Evolutionary conservation across 352 stramenopile genomes (phyloP), one percentile per base, ranked within the genome.

Genomic region (Globisporangium nagaii): DNA sequence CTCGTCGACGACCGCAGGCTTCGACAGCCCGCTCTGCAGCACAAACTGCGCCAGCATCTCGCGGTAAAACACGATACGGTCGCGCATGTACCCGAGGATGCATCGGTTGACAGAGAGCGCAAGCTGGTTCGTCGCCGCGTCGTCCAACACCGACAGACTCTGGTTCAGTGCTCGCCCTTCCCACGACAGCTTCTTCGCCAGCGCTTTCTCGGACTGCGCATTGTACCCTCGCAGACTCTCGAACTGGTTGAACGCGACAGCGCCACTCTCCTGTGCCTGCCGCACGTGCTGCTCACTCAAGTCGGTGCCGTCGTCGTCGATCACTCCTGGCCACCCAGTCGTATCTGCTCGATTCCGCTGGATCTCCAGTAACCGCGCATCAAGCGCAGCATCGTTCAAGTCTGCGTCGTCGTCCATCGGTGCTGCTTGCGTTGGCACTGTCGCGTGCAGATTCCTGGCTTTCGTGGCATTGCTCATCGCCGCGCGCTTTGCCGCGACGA

Each of bases 21-120:
- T 84, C 37, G 93, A 80, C 13, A 98, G 53, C 1, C 88, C 93
- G 56, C 97, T 95, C 56, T 95, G 84, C 20, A 98, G 68, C 42
- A 98, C 90, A 48, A 96, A 96, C 65, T 98, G 91, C 15, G 90
- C 91, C 28, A 98, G 70, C 71, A 96, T 98, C 40, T 96, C 92
- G 11, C 92, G 90, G 59, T 96, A 98, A 53, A 87, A 92, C 31
- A 97, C 91, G 49, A 95, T 86, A 8, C 95, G 93, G 54, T 98
- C 93, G 3, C 93, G 87, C 87, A 97, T 97, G 74, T 98, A 98
- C 1, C 93, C 90, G 15, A 98, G 72, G 30, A 98, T 81, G 53
- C 86, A 96, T 25, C 92, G 90, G 66, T 97, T 93, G n/a, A 98
- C 90, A 4, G 88, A 84, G 2, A 97, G 50, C 24, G 80, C 75